phyloP scores from a whole-genome alignment of 306 rosid genomes.

The Clitoria ternatea region DNA sequence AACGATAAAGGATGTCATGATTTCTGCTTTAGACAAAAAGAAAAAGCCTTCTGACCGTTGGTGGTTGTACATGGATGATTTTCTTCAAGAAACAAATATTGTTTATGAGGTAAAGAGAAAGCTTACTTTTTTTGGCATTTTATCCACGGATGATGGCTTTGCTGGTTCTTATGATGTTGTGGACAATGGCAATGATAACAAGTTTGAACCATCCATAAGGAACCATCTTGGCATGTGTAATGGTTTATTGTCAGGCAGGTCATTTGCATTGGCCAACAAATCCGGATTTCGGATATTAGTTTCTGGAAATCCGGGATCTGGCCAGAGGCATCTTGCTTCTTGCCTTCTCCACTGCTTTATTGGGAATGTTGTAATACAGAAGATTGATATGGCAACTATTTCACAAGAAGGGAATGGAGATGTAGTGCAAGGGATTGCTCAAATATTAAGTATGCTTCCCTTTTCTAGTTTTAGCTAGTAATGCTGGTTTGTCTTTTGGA shows the following conservation, averaged over 20 bases:
- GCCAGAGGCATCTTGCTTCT: slow-evolving; percentile 93
- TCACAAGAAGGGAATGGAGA: slow-evolving; percentile 94
- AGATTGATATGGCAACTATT: slow-evolving; percentile 92
- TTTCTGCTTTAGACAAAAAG: slow-evolving; percentile 60
- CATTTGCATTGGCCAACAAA: slow-evolving; percentile 41
- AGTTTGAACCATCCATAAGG: slow-evolving; percentile 30
- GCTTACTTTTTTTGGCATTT: slow-evolving; percentile 60
- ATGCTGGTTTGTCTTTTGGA: not conserved
- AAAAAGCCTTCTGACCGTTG: slow-evolving; percentile 56
- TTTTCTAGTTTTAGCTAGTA: slow-evolving; percentile 10
- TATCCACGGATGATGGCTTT: slow-evolving; percentile 39
- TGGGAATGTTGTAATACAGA: slow-evolving; percentile 70
- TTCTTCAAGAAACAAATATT: slow-evolving; percentile 57
- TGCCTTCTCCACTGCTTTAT: slow-evolving; percentile 84
- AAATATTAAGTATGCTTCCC: slow-evolving; percentile 62
- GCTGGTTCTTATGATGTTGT: slow-evolving; percentile 34
- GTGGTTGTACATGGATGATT: slow-evolving; percentile 78
- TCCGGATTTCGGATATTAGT: slow-evolving; percentile 74
- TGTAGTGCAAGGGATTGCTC: slow-evolving; percentile 75
- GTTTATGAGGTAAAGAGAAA: slow-evolving; percentile 57
- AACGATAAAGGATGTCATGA: slow-evolving; percentile 56
- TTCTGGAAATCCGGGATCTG: slow-evolving; percentile 75
- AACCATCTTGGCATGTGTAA: slow-evolving; percentile 34
- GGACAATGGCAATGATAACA: slow-evolving; percentile 26
- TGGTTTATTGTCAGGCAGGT: slow-evolving; percentile 28